Base-by-base conservation (phyloP, 768 basidiomycete species). In the Collybia mongolica region DNA sequence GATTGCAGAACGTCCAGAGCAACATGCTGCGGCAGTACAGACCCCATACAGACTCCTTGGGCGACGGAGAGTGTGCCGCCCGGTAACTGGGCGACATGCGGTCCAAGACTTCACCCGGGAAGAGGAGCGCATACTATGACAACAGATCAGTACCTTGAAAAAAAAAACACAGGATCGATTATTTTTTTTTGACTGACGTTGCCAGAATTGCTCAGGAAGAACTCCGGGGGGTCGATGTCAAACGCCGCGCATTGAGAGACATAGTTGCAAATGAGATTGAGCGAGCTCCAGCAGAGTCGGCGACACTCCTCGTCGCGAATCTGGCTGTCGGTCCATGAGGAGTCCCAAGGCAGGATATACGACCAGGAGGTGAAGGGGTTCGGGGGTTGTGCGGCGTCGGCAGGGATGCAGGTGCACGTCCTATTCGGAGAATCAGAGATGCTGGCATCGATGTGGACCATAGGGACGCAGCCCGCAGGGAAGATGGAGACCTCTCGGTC, bases 1-100 rank as follows among this genome's bases (percentile, higher is more conserved):
- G 80, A 42, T 76, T 74, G 55, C 81, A 84, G 60, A 83, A 85
- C 58, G 81, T 86, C 88, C 88, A 92, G 3, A 91, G 72, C 8
- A 92, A 75, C 85, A 91, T 87, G 61, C 82, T 82, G 28, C 90
- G 82, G 66, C 88, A 90, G 58, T 89, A 89, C 22, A 92, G 70
- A 0, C 87, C 89, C 89, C 89, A 91, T 1, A 92, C 76, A 14
- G 84, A 83, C 54, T 91, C 86, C 62, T 90, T 91, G 14, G 83
- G 76, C 15, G 84, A 84, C 28, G 74, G 75, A 26, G 69, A 67
- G 48, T 73, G 70, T 46, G 68, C 68, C 19, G 71, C 66, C 37
- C 69, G 66, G 49, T 71, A 73, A 28, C 60, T 58, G 17, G 65
- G 68, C 5, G 78, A 70, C 17, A 67, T 60, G 44, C 81, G 79